Evolutionary conservation across 2,329 filamentous ascomycete species (phyloP), one percentile per base, ranked within the genome.

Genomic region (Coleophoma crateriformis): DNA sequence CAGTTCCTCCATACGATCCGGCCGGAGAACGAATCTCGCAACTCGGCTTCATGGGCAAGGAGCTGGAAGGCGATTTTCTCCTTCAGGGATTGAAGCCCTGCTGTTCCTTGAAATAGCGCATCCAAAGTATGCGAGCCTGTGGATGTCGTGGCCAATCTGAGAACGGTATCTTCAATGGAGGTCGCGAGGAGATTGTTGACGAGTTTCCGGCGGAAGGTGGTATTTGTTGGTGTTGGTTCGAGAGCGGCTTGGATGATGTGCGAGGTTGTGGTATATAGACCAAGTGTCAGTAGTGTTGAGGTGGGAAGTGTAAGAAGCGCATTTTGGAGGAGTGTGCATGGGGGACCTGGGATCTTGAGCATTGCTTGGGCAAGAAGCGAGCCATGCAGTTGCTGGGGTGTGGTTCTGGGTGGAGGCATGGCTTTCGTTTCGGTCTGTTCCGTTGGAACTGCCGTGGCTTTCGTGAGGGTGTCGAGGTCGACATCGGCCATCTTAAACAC

Each of bases 311-410:
- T 73, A 17, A 85, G 70, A 20, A 94, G 68, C n/a, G 85, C 81
- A 14, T 84, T 79, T 63, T 94, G 88, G 33, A 95, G 79, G 11
- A 91, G 76, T 46, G 81, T 81, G 50, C 80, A 77, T 2, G 91
- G 73, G 1, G 78, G 68, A 0, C 89, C 89, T 0, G 87, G 80
- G 22, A 89, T 84, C 7, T 79, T 71, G 46, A 97, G 81, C 73
- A 99, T 86, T 4, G 87, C 73, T 54, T 94, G 85, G 8, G 88
- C 84, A 27, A 99, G 78, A 43, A 96, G 77, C 17, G 88, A 90
- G 52, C 87, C 89, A 70, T 99, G 91, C 64, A 89, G 68, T 75
- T 89, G 82, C 70, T 80, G 58, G 57, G 70, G 34, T 68, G 64
- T 47, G 61, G 64, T 39, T 53, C 57, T 61, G 20, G 49, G 46